Conservation (phyloP, 257 asterid genomes). For the Solanum piurae region DNA sequence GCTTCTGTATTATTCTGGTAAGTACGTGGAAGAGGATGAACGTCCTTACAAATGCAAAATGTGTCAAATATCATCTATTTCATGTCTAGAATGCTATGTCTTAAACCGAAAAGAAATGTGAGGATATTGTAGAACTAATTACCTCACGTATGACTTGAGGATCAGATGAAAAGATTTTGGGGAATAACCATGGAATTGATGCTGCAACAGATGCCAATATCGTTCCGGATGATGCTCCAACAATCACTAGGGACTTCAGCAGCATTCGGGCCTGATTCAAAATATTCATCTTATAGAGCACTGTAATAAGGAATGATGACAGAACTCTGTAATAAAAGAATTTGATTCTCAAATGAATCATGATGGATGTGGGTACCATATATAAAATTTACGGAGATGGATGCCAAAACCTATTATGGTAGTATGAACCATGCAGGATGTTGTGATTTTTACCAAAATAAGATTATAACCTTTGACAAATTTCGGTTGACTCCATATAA, state of each 20-base stretch:
- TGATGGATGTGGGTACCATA: background rate
- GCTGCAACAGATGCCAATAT: slow-evolving; percentile 66
- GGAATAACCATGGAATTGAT: slow-evolving; percentile 81
- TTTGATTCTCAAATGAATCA: background rate
- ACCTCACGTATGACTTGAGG: slow-evolving; percentile 63
- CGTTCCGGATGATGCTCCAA: slow-evolving; percentile 62
- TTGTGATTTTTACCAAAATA: background rate
- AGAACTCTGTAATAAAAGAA: background rate
- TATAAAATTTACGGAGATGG: background rate
- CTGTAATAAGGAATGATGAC: background rate
- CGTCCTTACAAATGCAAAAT: background rate
- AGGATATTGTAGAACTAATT: slow-evolving; percentile 17
- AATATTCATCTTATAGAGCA: background rate
- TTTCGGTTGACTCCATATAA: slow-evolving; percentile 71
- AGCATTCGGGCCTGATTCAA: slow-evolving; percentile 60
- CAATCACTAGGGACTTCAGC: slow-evolving; percentile 69
- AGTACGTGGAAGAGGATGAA: background rate
- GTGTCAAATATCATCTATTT: background rate
- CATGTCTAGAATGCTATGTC: background rate
- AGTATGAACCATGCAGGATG: background rate
- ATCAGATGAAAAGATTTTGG: slow-evolving; percentile 74
- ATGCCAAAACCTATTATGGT: background rate
- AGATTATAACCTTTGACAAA: slow-evolving; percentile 51
- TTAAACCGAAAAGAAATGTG: background rate
- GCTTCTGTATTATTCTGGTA: background rate